Evolutionary conservation across 208 protist species (phyloP), one percentile per base, ranked within the genome.

Genomic region (Leishmania lainsoni): DNA sequence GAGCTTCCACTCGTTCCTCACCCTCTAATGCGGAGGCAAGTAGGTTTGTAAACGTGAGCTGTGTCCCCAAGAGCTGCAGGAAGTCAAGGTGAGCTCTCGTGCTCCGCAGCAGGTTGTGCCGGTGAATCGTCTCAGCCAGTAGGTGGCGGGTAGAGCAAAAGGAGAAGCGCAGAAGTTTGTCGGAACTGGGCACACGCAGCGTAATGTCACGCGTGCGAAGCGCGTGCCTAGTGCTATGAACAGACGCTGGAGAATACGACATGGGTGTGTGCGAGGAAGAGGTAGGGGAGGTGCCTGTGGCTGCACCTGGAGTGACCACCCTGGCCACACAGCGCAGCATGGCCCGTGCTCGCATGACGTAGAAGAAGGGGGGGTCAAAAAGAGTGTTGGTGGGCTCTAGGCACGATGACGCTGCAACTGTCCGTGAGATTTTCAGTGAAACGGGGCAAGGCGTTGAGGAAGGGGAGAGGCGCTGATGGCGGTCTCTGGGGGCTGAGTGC

Each of bases 1-100:
- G 87, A 20, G 81, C 61, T 51, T 87, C 86, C 26, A 97, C 91
- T 16, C 93, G 93, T 78, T 97, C 92, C 81, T 97, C 92, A 17
- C 91, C 89, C 26, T 93, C 89, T 42, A 87, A 85, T 48, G 86
- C 82, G 14, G 89, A 84, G 20, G 92, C 88, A 5, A 95, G 83
- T 26, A 97, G 76, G 73, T 95, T 94, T 22, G 87, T 87, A 75
- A 97, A 94, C 16, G 85, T 90, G 39, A 97, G 78, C 59, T 91
- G 83, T 29, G 89, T 94, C 26, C 93, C 93, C 5, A 95, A 35
- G 26, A 95, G 86, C 59, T 91, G 77, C 54, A 94, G 49, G 63
- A 93, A 92, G 26, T 80, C 79, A 2, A 84, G 39, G 72, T 92
- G 83, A 22, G 77, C 87, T 3, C 76, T 35, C 5, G 87, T 89